Evolutionary conservation across 208 protist genomes (phyloP).

Genomic region (Porcisia deanei): DNA sequence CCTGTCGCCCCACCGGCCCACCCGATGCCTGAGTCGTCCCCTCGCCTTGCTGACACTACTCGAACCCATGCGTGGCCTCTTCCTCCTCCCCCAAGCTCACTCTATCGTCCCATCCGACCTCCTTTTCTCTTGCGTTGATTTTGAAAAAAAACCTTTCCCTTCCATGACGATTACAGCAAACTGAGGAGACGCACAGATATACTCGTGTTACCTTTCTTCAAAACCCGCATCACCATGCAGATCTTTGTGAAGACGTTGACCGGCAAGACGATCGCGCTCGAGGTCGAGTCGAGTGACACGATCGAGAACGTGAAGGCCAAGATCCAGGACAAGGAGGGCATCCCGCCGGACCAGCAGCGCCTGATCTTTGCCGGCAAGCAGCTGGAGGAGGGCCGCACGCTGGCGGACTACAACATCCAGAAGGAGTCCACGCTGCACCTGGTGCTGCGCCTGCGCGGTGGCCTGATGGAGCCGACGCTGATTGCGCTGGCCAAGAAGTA

Average conservation of each 20-base stretch:
- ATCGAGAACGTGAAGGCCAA: slow-evolving; percentile 5
- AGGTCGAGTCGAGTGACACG: slow-evolving; percentile 2
- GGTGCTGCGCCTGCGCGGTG: slow-evolving; percentile 45
- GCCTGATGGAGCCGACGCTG: slow-evolving; percentile 98
- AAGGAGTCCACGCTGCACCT: slow-evolving; percentile 6
- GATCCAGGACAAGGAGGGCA: slow-evolving; percentile 3
- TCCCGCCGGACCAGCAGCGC: slow-evolving; percentile 36
- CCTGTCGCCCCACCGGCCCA: not conserved
- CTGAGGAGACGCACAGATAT: slow-evolving; percentile 3
- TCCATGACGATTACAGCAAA: not conserved
- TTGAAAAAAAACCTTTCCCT: not conserved
- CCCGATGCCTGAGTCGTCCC: not conserved
- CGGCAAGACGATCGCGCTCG: slow-evolving; percentile 4
- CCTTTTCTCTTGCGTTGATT: not conserved
- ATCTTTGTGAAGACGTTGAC: slow-evolving; percentile 94
- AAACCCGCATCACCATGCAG: slow-evolving; percentile 74
- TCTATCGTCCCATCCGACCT: not conserved
- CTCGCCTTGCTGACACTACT: not conserved
- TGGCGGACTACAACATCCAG: slow-evolving; percentile 2
- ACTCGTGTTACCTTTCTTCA: slow-evolving; percentile 8
- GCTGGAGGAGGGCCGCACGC: slow-evolving; percentile 1
- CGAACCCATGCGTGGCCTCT: not conserved
- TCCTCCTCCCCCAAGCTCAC: not conserved
- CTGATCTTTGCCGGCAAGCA: slow-evolving; percentile 6
- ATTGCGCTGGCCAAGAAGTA: slow-evolving; percentile 96